Evolutionary conservation across 2,329 filamentous ascomycete genomes (phyloP).

Genomic region (Aschersonia sp.): DNA sequence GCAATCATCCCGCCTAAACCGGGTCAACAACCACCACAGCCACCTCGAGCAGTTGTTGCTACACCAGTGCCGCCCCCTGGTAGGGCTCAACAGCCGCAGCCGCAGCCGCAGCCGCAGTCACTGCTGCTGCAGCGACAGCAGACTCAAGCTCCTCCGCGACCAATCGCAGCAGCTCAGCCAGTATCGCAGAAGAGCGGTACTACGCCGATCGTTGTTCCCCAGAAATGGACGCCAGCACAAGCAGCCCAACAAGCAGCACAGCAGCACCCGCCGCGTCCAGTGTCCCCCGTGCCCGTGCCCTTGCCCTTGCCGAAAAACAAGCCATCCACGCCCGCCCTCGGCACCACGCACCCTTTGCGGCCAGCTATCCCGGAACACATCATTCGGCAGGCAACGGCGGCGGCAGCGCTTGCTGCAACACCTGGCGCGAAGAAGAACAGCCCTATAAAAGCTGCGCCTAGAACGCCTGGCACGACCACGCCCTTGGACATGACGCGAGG

Average conservation of each 20-base stretch:
- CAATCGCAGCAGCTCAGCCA: constrained; percentile 18
- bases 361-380: constrained; percentile 26
- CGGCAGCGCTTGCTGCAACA: constrained; percentile 9
- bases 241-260: constrained; percentile 10
- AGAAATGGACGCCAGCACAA: constrained; percentile 17
- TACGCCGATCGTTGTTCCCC: constrained; percentile 12
- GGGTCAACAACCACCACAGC: constrained; percentile 13
- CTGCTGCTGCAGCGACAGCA: constrained; percentile 9
- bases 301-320: constrained; percentile 12
- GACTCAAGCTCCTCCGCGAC: constrained; percentile 14
- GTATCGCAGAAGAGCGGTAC: constrained; percentile 10
- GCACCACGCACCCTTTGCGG: constrained; percentile 15
- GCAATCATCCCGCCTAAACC: constrained; percentile 3
- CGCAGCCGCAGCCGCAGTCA: too few relatives aligned
- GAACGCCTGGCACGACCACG: constrained; percentile 19
- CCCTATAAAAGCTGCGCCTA: constrained; percentile 16
- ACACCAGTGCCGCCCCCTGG: not conserved
- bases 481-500: constrained; percentile 16
- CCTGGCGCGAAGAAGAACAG: constrained; percentile 15
- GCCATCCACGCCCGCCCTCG: constrained; percentile 12
- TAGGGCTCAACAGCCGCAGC: not conserved
- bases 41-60: constrained; percentile 7
- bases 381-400: constrained; percentile 21
- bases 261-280: constrained; percentile 9
- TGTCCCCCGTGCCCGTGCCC: constrained; percentile 10